phyloP scores from a whole-genome alignment of 352 stramenopile species.

The Globisporangium camurandrum region DNA sequence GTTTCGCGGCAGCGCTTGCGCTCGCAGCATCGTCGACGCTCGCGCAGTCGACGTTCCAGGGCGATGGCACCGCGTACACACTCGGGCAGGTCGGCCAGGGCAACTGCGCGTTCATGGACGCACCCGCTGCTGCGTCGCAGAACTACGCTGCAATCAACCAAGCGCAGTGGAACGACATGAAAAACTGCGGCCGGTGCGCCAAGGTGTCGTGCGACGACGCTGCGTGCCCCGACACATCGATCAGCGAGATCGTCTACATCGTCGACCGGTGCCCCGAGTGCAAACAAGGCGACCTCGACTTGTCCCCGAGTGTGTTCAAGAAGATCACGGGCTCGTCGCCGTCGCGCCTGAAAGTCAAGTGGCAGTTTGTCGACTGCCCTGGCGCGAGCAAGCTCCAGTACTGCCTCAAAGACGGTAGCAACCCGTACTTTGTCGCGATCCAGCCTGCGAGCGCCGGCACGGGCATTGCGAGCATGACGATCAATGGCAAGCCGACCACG shows the following conservation, averaged over 20 bases:
- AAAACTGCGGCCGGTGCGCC: slow-evolving; percentile 35
- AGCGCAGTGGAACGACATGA: slow-evolving; percentile 28
- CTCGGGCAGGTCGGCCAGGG: slow-evolving; percentile 20
- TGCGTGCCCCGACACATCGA: slow-evolving; percentile 35
- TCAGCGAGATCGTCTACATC: slow-evolving; percentile 52
- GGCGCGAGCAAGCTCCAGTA: slow-evolving; percentile 44
- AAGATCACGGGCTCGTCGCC: slow-evolving; percentile 56
- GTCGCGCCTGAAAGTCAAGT: slow-evolving; percentile 44
- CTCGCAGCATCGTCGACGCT: background rate
- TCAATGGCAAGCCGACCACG: slow-evolving; percentile 45
- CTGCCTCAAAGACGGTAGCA: slow-evolving; percentile 65
- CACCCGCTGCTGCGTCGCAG: slow-evolving; percentile 12
- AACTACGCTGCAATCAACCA: slow-evolving; percentile 52
- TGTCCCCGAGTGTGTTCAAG: slow-evolving; percentile 63
- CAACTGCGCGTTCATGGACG: slow-evolving; percentile 53
- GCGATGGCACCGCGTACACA: slow-evolving; percentile 40
- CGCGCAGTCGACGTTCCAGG: slow-evolving; percentile 15
- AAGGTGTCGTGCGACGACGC: slow-evolving; percentile 49
- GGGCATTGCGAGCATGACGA: slow-evolving; percentile 44
- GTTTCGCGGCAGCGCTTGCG: background rate
- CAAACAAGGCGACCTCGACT: slow-evolving; percentile 51
- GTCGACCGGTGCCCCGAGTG: slow-evolving; percentile 71
- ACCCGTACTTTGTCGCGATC: slow-evolving; percentile 44
- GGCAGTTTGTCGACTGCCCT: slow-evolving; percentile 67
- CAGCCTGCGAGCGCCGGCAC: slow-evolving; percentile 48